Base-by-base conservation (phyloP, 371 early-diverging fungal species). In the Mortierella sp. region DNA sequence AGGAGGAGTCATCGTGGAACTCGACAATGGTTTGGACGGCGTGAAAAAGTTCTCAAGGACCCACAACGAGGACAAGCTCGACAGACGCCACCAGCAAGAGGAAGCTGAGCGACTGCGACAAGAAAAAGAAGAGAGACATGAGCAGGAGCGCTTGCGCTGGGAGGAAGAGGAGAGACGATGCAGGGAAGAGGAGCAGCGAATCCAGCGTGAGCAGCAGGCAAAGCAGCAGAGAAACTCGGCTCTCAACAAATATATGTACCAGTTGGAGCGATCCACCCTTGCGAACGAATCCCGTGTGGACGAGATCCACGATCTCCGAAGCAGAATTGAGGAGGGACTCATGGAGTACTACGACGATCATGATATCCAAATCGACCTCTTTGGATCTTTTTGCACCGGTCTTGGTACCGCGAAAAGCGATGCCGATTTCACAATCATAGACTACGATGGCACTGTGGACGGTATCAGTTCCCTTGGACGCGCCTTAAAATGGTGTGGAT, bases 321-420 rank as follows among this genome's bases (percentile, higher is more conserved):
- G 9, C 7, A n/a, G 5, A 6, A 43, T 62, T 11, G 46, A 49
- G 19, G 3, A 6, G 11, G 27, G 11, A 21, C 44, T 62, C 15
- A 21, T 34, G 11, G 34, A 9, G 1, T 12, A 31, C n/a, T 27
- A 19, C 21, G 27, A n/a, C 9, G 15, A 24, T 4, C 32, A 26
- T 9, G 3, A 9, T 0, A 7, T 52, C 9, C 17, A 27, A 4
- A 47, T 62, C 21, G 34, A 47, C 23, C 23, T 61, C n/a, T 61
- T 46, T 27, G 62, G 62, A 32, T 61, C 62, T 2, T 52, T 23
- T 14, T 19, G 1, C 11, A 30, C 62, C 2, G 53, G 62, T 21
- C 47, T 61, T 4, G 46, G 53, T 21, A 53, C 44, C 4, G 17
- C 31, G 6, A 37, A 43, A 1, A 53, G 53, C 5, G 53, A 61